phyloP scores from a whole-genome alignment of 192 early-diverging fungal genomes.

The Coemansia sp. region DNA sequence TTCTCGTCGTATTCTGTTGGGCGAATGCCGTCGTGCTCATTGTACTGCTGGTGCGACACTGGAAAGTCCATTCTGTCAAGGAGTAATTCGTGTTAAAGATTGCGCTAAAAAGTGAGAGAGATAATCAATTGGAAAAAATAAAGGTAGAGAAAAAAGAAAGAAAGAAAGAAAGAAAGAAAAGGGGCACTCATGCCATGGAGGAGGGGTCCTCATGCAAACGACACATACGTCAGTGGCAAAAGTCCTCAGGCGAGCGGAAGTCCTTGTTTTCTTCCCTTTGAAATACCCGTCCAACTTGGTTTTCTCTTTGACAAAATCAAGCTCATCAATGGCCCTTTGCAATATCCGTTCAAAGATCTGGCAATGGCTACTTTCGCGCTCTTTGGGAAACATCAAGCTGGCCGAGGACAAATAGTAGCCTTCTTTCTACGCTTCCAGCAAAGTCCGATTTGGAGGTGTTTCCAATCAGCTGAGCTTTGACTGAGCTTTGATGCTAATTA shows the following conservation, averaged over 20 bases:
- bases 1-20: conserved; percentile 40
- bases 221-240: not conserved
- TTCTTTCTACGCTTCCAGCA: not conserved
- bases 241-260: not conserved
- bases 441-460: not conserved
- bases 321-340: not conserved
- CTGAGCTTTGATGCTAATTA: not conserved
- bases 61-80: conserved; percentile 44
- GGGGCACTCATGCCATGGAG: not conserved
- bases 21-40: conserved; percentile 23
- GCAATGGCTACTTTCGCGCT: not conserved
- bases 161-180: not conserved
- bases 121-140: conserved; percentile 13
- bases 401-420: not conserved
- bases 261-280: not conserved
- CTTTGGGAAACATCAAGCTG: not conserved
- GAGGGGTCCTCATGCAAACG: not conserved
- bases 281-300: not conserved
- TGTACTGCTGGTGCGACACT: conserved; percentile 39
- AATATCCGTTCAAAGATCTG: not conserved
- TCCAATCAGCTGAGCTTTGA: not conserved
- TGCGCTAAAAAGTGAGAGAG: conserved; percentile 5
- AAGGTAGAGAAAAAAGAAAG: conserved; percentile 11
- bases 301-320: conserved; percentile 2
- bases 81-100: not conserved